These are phyloP conservation scores for Colletotrichum brevisporum DNA, from an alignment of 2,329 filamentous ascomycete species.

Conservation along the genomic window DNA sequence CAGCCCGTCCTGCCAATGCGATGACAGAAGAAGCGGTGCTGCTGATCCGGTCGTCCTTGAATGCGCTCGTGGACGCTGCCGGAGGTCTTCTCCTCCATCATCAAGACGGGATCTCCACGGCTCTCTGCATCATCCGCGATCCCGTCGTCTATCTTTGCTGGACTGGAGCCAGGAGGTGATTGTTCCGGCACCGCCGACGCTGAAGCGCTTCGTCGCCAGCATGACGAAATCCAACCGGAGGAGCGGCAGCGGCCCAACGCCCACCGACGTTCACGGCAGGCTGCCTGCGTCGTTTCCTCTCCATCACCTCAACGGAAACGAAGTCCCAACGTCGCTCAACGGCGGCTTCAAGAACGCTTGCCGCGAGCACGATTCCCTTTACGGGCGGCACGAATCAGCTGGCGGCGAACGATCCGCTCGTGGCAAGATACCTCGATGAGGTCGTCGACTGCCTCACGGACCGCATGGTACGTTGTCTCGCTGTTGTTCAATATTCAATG, in stretches of 20 bases:
- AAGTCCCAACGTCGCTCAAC: constrained; percentile 80
- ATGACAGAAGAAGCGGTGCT: constrained; percentile 90
- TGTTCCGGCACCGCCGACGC: constrained; percentile 91
- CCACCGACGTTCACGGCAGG: constrained; percentile 78
- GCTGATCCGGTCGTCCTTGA: constrained; percentile 84
- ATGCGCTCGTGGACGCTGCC: constrained; percentile 92
- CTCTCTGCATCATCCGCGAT: constrained; percentile 94
- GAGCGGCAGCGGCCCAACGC: constrained; percentile 54
- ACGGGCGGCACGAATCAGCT: constrained; percentile 84
- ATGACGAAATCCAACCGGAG: constrained; percentile 68
- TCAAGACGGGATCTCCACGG: constrained; percentile 96
- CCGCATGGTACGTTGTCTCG: constrained; percentile 76
- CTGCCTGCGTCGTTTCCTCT: constrained; percentile 85
- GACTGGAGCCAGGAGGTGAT: constrained; percentile 90
- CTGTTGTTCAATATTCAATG: not conserved
- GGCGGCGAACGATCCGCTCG: constrained; percentile 80
- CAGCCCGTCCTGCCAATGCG: constrained; percentile 76
- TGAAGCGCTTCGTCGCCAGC: constrained; percentile 89
- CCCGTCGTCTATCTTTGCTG: too few relatives aligned
- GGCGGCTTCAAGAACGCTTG: constrained; percentile 95
- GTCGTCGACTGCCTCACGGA: constrained; percentile 87
- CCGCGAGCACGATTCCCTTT: constrained; percentile 87
- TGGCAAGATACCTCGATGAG: constrained; percentile 83
- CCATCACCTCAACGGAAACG: constrained; percentile 81
- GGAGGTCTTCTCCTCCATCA: constrained; percentile 96